These are phyloP conservation scores for Tetrapisispora pingtungensis DNA, from an alignment of 805 yeast species.

Conservation along the genomic window DNA sequence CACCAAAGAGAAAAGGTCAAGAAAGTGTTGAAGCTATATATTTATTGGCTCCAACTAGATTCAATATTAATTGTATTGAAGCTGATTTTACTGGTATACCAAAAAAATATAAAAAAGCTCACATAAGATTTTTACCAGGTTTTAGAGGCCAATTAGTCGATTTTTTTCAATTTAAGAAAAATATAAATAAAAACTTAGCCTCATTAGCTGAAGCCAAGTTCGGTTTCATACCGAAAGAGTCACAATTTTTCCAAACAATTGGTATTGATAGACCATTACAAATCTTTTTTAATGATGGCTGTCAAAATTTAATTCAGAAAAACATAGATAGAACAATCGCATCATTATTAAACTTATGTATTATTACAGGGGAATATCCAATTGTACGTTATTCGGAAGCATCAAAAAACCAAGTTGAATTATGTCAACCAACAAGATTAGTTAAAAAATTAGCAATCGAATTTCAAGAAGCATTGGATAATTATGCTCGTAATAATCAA, in stretches of 20 bases:
- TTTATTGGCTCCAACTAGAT: constrained; percentile 58
- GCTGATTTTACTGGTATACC: constrained; percentile 63
- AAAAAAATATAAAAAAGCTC: constrained; percentile 64
- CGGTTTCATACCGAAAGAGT: constrained; percentile 55
- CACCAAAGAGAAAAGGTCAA: constrained; percentile 45
- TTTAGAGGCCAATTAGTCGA: constrained; percentile 27
- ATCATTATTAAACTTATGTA: constrained; percentile 60
- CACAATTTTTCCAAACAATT: constrained; percentile 57
- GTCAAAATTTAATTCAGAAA: constrained; percentile 48
- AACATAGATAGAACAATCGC: constrained; percentile 53
- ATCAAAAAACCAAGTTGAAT: constrained; percentile 38
- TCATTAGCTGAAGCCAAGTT: constrained; percentile 36
- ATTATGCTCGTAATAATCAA: constrained; percentile 58
- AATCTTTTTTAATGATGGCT: constrained; percentile 56
- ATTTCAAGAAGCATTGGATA: constrained; percentile 63
- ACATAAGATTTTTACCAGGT: constrained; percentile 64
- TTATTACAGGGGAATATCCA: constrained; percentile 81
- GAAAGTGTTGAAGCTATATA: constrained; percentile 70
- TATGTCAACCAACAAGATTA: constrained; percentile 45
- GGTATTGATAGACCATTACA: constrained; percentile 55
- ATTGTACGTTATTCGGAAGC: constrained; percentile 59
- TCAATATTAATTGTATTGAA: constrained; percentile 62
- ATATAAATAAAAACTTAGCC: constrained; percentile 22
- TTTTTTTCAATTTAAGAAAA: constrained; percentile 22
- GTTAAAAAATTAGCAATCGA: constrained; percentile 63